Conservation (phyloP, 352 stramenopile species). For the Pythium phragmiticola region DNA sequence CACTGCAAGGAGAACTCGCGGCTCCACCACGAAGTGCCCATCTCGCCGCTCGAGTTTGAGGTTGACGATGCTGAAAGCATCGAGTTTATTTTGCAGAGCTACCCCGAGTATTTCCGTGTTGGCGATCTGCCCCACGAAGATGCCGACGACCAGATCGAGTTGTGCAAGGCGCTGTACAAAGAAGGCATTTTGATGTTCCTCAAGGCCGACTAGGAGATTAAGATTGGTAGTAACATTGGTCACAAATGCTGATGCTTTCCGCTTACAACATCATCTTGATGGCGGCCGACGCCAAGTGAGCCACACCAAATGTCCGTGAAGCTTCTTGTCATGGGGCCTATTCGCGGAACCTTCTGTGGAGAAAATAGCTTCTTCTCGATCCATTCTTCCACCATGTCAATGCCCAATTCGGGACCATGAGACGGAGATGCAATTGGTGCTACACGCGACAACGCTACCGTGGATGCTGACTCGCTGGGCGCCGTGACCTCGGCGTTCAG, state of each 20-base stretch:
- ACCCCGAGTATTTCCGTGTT: slow-evolving; percentile 74
- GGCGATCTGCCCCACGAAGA: slow-evolving; percentile 77
- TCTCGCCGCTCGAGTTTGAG: slow-evolving; percentile 77
- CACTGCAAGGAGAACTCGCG: slow-evolving; percentile 81
- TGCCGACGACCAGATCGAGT: slow-evolving; percentile 64
- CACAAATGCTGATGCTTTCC: too few species aligned
- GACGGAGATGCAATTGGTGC: too few species aligned
- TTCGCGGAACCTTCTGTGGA: neutral
- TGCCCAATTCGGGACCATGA: neutral
- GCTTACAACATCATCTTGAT: too few species aligned
- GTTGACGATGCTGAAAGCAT: slow-evolving; percentile 80
- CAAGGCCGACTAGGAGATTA: slow-evolving; percentile 29
- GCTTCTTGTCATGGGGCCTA: neutral
- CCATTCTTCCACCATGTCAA: neutral
- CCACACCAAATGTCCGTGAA: neutral
- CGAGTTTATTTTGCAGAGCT: slow-evolving; percentile 73
- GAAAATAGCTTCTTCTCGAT: neutral
- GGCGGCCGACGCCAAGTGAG: neutral
- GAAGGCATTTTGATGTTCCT: slow-evolving; percentile 78
- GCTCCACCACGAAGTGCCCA: slow-evolving; percentile 65
- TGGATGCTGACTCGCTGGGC: too few species aligned
- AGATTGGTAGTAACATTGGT: neutral
- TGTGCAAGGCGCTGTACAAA: slow-evolving; percentile 70
- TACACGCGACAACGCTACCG: too few species aligned
- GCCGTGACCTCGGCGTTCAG: too few species aligned